Base-by-base conservation (phyloP, 495 filamentous ascomycete genomes). In the Aspergillus bertholletiae region DNA sequence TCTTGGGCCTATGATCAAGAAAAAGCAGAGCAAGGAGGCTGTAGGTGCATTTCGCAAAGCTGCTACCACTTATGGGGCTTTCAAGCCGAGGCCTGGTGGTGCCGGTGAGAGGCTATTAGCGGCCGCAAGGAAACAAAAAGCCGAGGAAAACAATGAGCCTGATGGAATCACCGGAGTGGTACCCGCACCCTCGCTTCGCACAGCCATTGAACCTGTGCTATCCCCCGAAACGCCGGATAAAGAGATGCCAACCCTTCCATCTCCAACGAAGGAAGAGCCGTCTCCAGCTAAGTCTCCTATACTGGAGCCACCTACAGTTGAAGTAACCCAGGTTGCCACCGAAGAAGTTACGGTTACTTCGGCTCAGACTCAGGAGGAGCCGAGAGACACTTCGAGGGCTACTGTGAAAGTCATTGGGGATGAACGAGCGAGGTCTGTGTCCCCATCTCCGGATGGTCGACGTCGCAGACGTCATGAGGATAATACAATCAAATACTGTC, bases 131-230 rank as follows among this genome's bases (percentile, higher is more conserved):
- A 75, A 82, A 50, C 78, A 75, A 55, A 82, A 88, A 58, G 73
- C 62, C 5, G 65, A 67, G 15, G 68, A 62, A 18, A 78, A 82
- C 21, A 1, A 43, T 21, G 90, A 86, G 27, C 85, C 88, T 7
- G 91, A 96, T 76, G 92, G 92, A 6, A 93, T 96, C 53, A 94
- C 86, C 2, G 82, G 85, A 32, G 91, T 96, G 46, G 84, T 96
- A 12, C 90, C 89, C 5, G 88, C 90, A 1, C 89, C 90, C 4
- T 84, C 69, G 8, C 64, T 79, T 8, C 70, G 75, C 20, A 60
- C 68, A 30, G 54, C 57, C 34, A 73, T 58, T 17, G 73, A 72
- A 41, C 57, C 63, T 5, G 40, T 65, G 53, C 37, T 57, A 56
- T 63, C 55, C 17, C 39, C 57, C 24, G 59, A 62, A 13, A 57